A percentile compares a stretch with the other conserved stretches of the same genome.
These are phyloP conservation scores for Stachybotrys elegans DNA, from an alignment of 2,329 filamentous ascomycete genomes.

Conservation along the genomic window DNA sequence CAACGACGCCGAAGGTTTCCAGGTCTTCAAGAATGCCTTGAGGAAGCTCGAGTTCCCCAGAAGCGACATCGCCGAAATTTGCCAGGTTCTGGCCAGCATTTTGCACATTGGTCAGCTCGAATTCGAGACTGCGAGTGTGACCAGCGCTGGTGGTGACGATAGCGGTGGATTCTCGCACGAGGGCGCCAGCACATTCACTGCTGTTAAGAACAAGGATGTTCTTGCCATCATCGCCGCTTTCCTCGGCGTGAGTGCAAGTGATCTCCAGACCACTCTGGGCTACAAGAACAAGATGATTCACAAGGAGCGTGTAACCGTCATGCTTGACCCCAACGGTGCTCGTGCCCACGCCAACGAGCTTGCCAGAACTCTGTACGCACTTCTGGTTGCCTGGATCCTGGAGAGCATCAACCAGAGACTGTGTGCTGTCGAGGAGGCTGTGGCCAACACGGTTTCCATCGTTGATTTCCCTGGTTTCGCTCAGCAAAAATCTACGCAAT, in stretches of 20 bases:
- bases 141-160: slow-evolving; percentile 75
- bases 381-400: slow-evolving; percentile 89
- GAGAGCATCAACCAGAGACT: slow-evolving; percentile 87
- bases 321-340: slow-evolving; percentile 90
- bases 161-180: slow-evolving; percentile 96
- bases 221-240: slow-evolving; percentile 88
- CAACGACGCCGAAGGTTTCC: slow-evolving; percentile 92
- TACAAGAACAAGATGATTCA: slow-evolving; percentile 97
- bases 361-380: slow-evolving; percentile 85
- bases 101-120: slow-evolving; percentile 97
- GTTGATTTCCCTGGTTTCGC: slow-evolving; percentile 96
- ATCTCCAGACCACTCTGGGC: slow-evolving; percentile 82
- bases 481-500: slow-evolving; percentile 76
- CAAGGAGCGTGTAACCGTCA: slow-evolving; percentile 94
- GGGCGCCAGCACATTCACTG: slow-evolving; percentile 77
- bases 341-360: slow-evolving; percentile 91
- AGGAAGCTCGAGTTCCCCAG: slow-evolving; percentile 91
- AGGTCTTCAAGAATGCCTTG: slow-evolving; percentile 93
- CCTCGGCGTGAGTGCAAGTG: slow-evolving; percentile 73
- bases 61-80: slow-evolving; percentile 92
- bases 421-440: slow-evolving; percentile 80
- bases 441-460: slow-evolving; percentile 90
- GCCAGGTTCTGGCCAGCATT: slow-evolving; percentile 87
- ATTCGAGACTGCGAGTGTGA: slow-evolving; percentile 77
- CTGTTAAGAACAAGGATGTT: slow-evolving; percentile 90